Evolutionary conservation across 2,329 filamentous ascomycete genomes (phyloP).

Genomic region (Ophiostoma perfectum): DNA sequence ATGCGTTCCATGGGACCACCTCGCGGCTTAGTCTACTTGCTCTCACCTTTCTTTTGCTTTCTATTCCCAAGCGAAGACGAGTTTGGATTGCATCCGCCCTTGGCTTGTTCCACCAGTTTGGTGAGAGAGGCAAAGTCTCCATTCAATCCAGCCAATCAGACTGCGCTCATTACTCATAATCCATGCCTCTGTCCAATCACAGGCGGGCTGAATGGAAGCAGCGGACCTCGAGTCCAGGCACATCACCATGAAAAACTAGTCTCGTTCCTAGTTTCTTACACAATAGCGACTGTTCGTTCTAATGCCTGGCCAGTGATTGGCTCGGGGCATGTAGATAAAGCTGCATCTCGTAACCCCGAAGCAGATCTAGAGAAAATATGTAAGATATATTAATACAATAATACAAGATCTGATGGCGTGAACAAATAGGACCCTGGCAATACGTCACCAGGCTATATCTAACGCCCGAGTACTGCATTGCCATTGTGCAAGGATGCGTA

Average conservation of each 20-base stretch:
- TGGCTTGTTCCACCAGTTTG: conserved; percentile 11
- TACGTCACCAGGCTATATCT: not conserved
- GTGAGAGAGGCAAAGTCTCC: conserved; percentile 16
- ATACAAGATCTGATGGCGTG: not conserved
- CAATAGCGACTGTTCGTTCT: not conserved
- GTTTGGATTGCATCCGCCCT: not conserved
- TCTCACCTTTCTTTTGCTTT: conserved; percentile 7
- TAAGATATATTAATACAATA: no score
- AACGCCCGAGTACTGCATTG: no score
- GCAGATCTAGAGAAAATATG: not conserved
- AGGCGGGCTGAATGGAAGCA: conserved; percentile 7
- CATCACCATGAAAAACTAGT: conserved; percentile 15
- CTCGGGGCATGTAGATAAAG: not conserved
- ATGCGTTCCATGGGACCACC: not conserved
- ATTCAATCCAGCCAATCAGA: not conserved
- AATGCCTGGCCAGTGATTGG: not conserved
- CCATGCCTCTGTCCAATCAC: not conserved
- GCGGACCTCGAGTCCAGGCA: not conserved
- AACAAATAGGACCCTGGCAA: not conserved
- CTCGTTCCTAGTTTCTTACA: not conserved
- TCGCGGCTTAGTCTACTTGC: conserved; percentile 5
- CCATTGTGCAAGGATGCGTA: no score
- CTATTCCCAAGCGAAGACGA: not conserved
- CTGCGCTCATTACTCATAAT: not conserved
- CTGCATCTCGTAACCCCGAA: conserved; percentile 3